Base-by-base conservation (phyloP, 805 yeast genomes). In the Candida xyloterini region DNA sequence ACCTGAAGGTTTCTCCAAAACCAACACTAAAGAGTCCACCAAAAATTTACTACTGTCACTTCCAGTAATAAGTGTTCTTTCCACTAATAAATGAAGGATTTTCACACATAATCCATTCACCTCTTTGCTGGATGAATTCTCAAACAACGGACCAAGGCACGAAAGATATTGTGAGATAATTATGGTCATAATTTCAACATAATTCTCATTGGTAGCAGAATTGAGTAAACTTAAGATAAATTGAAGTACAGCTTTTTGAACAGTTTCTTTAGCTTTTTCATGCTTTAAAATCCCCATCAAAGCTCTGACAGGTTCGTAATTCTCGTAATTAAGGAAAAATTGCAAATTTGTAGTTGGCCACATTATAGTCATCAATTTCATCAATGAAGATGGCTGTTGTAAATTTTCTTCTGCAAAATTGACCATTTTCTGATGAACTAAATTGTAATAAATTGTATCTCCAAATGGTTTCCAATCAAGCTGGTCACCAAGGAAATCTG, bases 351-450 rank as follows among this genome's bases (percentile, higher is more conserved):
- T 64, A 23, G 63, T 57, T 4, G 68, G 56, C 34, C 84, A 66
- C 79, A 95, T 75, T 7, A 73, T 64, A 6, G 77, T 61, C 52
- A 91, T 73, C 8, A 88, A 56, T 40, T 70, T 76, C 76, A 90
- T 65, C 30, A 91, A 57, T 0, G 95, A 74, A 0, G 97, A 88
- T 0, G 91, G 81, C 52, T 84, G 88, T 55, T 88, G 95, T 23
- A 83, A 66, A 57, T 91, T 93, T 52, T 84, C 95, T 28, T 65
- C 72, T 3, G 82, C 82, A 60, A 91, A 91, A 10, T 71, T 66
- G 1, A 45, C 67, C 50, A 93, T 67, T 53, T 95, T 75, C 7
- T 95, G 89, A 15, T 59, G 52, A 10, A 91, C 66, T 15, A 88
- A 67, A 16, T 66, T 56, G 3, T 61, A 56, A 53, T 75, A 83